Evolutionary conservation across 495 filamentous ascomycete genomes (phyloP).

Genomic region (Darksidea phi): DNA sequence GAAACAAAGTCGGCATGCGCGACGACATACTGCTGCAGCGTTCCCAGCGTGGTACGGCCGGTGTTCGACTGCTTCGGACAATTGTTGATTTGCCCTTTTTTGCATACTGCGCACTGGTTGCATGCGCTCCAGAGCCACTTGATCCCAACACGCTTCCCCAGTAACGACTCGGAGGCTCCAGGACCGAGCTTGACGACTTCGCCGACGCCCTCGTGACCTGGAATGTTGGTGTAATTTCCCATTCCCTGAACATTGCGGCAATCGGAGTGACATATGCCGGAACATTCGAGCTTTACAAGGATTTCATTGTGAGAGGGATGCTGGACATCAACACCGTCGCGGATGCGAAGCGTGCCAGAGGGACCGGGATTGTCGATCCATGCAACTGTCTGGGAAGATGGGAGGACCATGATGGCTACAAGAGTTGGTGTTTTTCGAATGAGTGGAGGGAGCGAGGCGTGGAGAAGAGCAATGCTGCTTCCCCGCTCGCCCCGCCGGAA

Average conservation of each 20-base stretch:
- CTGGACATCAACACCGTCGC: constrained; percentile 57
- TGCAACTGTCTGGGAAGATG: constrained; percentile 22
- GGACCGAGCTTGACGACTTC: constrained; percentile 74
- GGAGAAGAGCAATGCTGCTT: neutral
- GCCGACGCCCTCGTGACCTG: constrained; percentile 81
- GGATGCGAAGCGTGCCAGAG: constrained; percentile 19
- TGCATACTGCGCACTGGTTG: constrained; percentile 20
- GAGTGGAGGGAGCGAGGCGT: neutral
- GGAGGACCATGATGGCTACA: constrained; percentile 1
- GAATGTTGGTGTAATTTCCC: constrained; percentile 77
- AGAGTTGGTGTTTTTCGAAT: neutral
- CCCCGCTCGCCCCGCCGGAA: neutral
- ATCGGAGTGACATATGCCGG: constrained; percentile 84
- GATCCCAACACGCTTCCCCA: constrained; percentile 74
- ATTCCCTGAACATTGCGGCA: constrained; percentile 79
- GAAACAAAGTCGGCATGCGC: constrained; percentile 79
- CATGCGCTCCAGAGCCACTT: constrained; percentile 33
- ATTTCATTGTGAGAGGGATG: constrained; percentile 80
- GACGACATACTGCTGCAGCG: constrained; percentile 87
- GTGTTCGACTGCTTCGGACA: constrained; percentile 70
- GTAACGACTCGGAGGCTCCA: constrained; percentile 65
- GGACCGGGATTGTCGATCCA: constrained; percentile 30
- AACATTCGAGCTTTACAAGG: constrained; percentile 85
- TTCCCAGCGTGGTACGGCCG: constrained; percentile 85
- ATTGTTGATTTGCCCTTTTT: constrained; percentile 74